These are phyloP conservation scores for Lodderomyces margitis DNA, from an alignment of 1,139 yeast species.

Conservation along the genomic window DNA sequence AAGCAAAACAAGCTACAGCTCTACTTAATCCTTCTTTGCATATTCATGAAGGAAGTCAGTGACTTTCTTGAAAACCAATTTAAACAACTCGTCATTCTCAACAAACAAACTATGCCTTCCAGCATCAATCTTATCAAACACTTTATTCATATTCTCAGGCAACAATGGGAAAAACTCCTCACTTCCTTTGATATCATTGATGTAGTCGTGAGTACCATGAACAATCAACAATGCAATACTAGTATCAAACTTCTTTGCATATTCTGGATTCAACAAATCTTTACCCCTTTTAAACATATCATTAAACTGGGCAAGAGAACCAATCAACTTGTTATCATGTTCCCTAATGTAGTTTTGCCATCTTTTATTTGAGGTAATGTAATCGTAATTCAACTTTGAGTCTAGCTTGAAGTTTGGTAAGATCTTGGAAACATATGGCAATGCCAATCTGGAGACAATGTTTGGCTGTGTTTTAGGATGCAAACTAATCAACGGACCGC, in stretches of 20 bases:
- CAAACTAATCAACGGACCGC: conserved; percentile 66
- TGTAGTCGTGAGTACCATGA: conserved; percentile 40
- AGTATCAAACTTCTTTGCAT: conserved; percentile 42
- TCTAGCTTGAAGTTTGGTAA: conserved; percentile 57
- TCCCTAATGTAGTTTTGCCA: conserved; percentile 45
- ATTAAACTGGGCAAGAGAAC: conserved; percentile 42
- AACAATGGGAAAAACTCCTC: conserved; percentile 43
- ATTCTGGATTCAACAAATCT: conserved; percentile 41
- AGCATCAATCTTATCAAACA: conserved; percentile 22
- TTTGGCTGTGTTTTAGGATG: conserved; percentile 62
- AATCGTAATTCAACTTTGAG: conserved; percentile 53
- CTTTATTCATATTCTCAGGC: conserved; percentile 24
- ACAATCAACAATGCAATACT: conserved; percentile 48
- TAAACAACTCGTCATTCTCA: conserved; percentile 42
- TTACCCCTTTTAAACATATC: conserved; percentile 70
- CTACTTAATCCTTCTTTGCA: not conserved
- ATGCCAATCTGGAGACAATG: conserved; percentile 38
- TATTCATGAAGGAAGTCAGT: conserved; percentile 35
- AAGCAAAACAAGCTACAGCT: not conserved
- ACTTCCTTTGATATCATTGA: conserved; percentile 59
- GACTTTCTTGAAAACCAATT: conserved; percentile 32
- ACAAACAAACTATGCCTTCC: conserved; percentile 47
- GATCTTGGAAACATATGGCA: conserved; percentile 48
- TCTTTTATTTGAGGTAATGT: conserved; percentile 53
- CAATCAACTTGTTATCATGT: conserved; percentile 42